Evolutionary conservation across 2,329 filamentous ascomycete genomes (phyloP).

Genomic region (Beauveria varroae): DNA sequence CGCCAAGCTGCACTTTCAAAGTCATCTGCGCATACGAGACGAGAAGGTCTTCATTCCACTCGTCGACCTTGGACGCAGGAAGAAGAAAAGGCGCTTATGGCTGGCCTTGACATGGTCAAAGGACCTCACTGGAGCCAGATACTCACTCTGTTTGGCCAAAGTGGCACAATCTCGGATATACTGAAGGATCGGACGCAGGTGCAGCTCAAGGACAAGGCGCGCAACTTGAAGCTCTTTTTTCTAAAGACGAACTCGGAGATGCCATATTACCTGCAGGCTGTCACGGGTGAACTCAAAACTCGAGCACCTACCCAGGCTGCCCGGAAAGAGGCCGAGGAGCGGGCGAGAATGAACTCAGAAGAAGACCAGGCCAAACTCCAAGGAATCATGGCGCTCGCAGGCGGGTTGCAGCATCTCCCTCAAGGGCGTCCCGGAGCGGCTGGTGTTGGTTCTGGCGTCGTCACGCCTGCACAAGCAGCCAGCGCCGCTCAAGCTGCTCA

Average conservation of each 20-base stretch:
- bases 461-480: conserved; percentile 27
- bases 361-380: conserved; percentile 54
- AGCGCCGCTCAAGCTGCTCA: conserved; percentile 21
- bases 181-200: conserved; percentile 86
- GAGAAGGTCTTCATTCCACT: conserved; percentile 52
- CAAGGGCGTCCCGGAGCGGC: conserved; percentile 21
- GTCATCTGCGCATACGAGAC: conserved; percentile 44
- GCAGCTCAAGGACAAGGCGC: conserved; percentile 85
- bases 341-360: conserved; percentile 48
- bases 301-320: conserved; percentile 69
- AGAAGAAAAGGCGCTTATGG: conserved; percentile 85
- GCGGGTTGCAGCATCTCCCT: conserved; percentile 40
- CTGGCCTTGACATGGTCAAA: conserved; percentile 79
- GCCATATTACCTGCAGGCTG: conserved; percentile 77
- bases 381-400: conserved; percentile 49
- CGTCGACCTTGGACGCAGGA: conserved; percentile 81
- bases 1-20: conserved; percentile 52
- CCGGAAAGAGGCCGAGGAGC: conserved; percentile 59
- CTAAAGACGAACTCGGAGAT: conserved; percentile 88
- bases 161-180: conserved; percentile 72
- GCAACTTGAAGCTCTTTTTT: conserved; percentile 86
- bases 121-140: conserved; percentile 94
- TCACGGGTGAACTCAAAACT: conserved; percentile 85
- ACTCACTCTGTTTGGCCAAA: conserved; percentile 69
- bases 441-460: conserved; percentile 22